Evolutionary conservation across 768 basidiomycete genomes (phyloP), one percentile per base, ranked within the genome.

Genomic region (Dioszegia aurantiaca): DNA sequence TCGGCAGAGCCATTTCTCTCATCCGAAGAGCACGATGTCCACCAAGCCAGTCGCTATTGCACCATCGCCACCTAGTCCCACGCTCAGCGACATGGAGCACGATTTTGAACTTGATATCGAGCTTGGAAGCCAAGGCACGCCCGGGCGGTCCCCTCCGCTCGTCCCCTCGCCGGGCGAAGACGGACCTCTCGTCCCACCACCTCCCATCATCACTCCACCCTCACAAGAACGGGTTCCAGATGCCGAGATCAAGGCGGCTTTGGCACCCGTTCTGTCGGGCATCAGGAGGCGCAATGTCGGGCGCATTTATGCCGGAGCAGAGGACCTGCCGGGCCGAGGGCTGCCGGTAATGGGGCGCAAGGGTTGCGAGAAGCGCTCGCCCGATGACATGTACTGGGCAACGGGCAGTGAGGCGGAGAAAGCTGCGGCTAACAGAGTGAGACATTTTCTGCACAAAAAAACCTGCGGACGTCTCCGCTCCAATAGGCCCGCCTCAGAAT

Each of bases 21-120:
- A 26, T 2, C 6, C 33, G 19, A 19, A 3, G 9, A 6, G 16
- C 23, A 23, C 17, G 17, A 21, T 10, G 40, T 5, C 12, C 16
- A n/a, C 19, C n/a, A n/a, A n/a, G 40, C 12, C 8, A 14, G 33
- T 14, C 44, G 26, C 23, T 14, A 6, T 33, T 33, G 33, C 33
- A 6, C 14, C 33, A 6, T 33, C 33, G 33, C 51, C 51, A 14
- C 16, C 14, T 37, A 53, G 51, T 21, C 51, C 51, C 14, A 24
- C 51, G 14, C 26, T 53, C 21, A 53, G 37, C 51, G 51, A 53
- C 27, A 53, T 53, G 51, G 51, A 53, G 37, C 24, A 24, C 36
- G 51, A 49, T n/a, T 23, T 47, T 16, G 46, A 51, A 26, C 40
- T 53, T 10, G 51, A 53, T 17, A 53, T 53, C 24, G 51, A 53